Evolutionary conservation across 1,284 basidiomycete genomes (phyloP), one percentile per base, ranked within the genome.

Genomic region (Austroboletus novae-zelandiae): DNA sequence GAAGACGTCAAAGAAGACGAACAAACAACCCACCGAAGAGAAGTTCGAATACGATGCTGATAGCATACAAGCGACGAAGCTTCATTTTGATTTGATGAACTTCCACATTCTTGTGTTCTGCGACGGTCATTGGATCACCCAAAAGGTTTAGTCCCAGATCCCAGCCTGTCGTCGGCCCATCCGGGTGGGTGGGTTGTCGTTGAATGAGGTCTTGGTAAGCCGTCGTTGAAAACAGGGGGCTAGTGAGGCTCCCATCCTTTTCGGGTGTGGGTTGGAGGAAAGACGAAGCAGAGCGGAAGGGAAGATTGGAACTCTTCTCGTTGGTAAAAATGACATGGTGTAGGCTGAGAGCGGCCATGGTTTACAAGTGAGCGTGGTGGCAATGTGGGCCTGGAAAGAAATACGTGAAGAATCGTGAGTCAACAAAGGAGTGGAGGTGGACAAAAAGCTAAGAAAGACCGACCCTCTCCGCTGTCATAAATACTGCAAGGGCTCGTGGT

Each of bases 301-400:
- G 76, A 37, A 79, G 75, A 50, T 69, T 65, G 42, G 67, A 57
- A 15, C 45, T 46, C 20, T 53, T 59, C 25, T 78, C 77, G 25
- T 71, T 65, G 44, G 71, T 59, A 62, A 78, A 77, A 48, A 81
- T 62, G 37, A 76, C 72, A 61, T 81, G 76, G 66, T 83, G 81
- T 43, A 82, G 72, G 61, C 77, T 77, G 50, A 81, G 63, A 49
- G 79, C 80, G 48, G 77, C 74, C 81, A 83, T 83, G 13, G 48
- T 43, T 45, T 45, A 34, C 51, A 41, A 52, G 53, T 18, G 53
- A 61, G 40, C 23, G 61, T 52, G 40, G 40, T 43, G 20, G 20
- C 43, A 45, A 51, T 37, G 30, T 35, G 37, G 41, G 45, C 46
- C 56, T 61, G 37, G 5, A 45, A 27, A 34, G 10, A 30, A 34